Percentiles rank a stretch among this genome's conserved stretches.
phyloP scores from a whole-genome alignment of 345 rosid genomes.

The Sisymbrium altissimum region DNA sequence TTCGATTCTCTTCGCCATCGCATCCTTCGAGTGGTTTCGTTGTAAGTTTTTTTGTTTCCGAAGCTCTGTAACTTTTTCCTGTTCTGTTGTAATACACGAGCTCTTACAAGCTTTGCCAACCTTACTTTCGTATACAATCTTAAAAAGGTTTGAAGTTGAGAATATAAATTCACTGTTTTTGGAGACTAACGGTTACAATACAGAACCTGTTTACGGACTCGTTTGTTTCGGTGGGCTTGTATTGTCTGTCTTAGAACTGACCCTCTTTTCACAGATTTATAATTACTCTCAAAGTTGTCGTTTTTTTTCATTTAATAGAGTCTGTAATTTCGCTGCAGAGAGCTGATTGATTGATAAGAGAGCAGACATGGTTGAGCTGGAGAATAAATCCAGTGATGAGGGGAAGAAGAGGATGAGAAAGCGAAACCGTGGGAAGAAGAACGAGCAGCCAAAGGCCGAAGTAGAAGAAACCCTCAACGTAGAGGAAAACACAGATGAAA shows the following conservation, averaged over 20 bases:
- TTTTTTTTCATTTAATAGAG: background rate
- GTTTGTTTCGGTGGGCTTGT: background rate
- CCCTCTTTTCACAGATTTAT: background rate
- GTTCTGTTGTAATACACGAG: background rate
- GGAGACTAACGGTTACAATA: background rate
- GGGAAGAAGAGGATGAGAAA: slow-evolving; percentile 43
- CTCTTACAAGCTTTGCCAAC: background rate
- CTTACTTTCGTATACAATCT: background rate
- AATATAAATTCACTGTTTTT: background rate
- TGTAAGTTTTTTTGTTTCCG: background rate
- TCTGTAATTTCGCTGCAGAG: slow-evolving; percentile 6
- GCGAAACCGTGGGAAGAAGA: slow-evolving; percentile 38
- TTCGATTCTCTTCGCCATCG: background rate
- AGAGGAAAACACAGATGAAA: slow-evolving; percentile 9
- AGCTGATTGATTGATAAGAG: slow-evolving; percentile 6
- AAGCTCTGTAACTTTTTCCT: background rate
- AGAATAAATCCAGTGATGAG: slow-evolving; percentile 29
- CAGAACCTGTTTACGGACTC: background rate
- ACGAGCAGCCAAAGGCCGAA: slow-evolving; percentile 2
- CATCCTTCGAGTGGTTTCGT: background rate
- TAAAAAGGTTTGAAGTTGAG: background rate
- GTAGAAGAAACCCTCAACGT: slow-evolving; percentile 21
- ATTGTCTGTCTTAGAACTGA: background rate
- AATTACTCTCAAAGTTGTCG: background rate
- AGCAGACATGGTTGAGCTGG: slow-evolving; percentile 35